A percentile compares a stretch with the other conserved stretches of the same genome.
phyloP scores from a whole-genome alignment of 2,329 filamentous ascomycete genomes.

The Trichoderma lentiforme region DNA sequence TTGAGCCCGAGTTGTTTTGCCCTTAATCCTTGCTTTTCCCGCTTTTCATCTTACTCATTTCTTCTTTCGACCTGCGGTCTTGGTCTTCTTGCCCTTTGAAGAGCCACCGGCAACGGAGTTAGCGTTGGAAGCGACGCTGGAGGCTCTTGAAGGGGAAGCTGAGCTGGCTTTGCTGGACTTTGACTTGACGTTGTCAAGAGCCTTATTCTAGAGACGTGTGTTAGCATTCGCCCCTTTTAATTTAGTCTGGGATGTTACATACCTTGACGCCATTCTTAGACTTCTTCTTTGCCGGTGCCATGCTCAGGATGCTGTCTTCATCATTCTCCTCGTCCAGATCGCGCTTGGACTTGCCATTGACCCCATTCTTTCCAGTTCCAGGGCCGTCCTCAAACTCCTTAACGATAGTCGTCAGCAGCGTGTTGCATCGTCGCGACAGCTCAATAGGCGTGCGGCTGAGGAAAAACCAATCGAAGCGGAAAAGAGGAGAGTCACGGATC shows the following conservation, averaged over 20 bases:
- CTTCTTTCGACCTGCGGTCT: slow-evolving; percentile 29
- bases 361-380: slow-evolving; percentile 53
- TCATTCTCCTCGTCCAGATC: slow-evolving; percentile 79
- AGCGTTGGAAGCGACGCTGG: slow-evolving; percentile 76
- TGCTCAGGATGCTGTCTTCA: slow-evolving; percentile 74
- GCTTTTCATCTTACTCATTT: slow-evolving; percentile 24
- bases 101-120: slow-evolving; percentile 52
- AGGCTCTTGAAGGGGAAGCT: slow-evolving; percentile 75
- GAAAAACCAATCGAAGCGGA: slow-evolving; percentile 99
- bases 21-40: neutral
- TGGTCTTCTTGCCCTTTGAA: slow-evolving; percentile 46
- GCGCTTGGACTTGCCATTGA: slow-evolving; percentile 69
- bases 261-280: slow-evolving; percentile 86
- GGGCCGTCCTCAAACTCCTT: slow-evolving; percentile 82
- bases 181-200: slow-evolving; percentile 81
- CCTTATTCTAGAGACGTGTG: slow-evolving; percentile 71
- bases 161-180: slow-evolving; percentile 79
- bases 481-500: slow-evolving; percentile 88
- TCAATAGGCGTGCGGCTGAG: slow-evolving; percentile 90
- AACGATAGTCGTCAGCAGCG: slow-evolving; percentile 87
- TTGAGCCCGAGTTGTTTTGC: neutral
- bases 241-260: slow-evolving; percentile 21
- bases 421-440: slow-evolving; percentile 87
- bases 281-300: slow-evolving; percentile 92
- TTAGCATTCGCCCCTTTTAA: neutral